Evolutionary conservation across 2,329 filamentous ascomycete genomes (phyloP).

Genomic region (Microascus cirrosus): DNA sequence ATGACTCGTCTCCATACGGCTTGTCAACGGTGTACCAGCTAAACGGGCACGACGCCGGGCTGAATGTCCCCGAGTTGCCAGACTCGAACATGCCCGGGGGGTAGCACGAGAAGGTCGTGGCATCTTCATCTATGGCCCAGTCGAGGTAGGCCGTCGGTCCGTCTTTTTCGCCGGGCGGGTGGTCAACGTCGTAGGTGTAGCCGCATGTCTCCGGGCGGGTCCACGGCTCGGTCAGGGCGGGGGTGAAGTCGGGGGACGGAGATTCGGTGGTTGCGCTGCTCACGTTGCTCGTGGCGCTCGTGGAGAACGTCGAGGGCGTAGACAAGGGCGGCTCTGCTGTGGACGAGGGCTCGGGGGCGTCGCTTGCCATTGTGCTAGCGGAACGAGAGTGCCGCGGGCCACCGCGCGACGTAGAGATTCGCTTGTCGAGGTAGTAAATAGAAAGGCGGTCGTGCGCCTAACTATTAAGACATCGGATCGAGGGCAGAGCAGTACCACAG

Average conservation of each 20-base stretch:
- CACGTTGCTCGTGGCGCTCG: not conserved
- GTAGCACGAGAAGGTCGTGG: constrained; percentile 26
- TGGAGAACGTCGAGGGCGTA: constrained; percentile 1
- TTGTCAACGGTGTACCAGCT: constrained; percentile 27
- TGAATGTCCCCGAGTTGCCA: constrained; percentile 24
- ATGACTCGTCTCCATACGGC: constrained; percentile 11
- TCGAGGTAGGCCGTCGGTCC: constrained; percentile 25
- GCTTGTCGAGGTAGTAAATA: not conserved
- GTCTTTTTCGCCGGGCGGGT: constrained; percentile 11
- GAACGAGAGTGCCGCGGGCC: not conserved
- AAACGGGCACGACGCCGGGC: constrained; percentile 25
- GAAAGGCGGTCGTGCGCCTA: not conserved
- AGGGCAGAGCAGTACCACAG: not conserved
- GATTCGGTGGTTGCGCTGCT: not conserved
- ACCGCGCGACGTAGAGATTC: not conserved
- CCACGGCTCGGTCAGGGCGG: constrained; percentile 27
- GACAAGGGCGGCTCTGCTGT: not conserved
- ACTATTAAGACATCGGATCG: not conserved
- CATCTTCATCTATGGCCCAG: constrained; percentile 20
- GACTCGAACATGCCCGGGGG: constrained; percentile 26
- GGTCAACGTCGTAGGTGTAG: constrained; percentile 24
- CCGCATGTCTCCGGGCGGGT: constrained; percentile 22
- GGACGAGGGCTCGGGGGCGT: not conserved
- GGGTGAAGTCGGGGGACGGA: constrained; percentile 6
- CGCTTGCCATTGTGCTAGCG: not conserved